Evolutionary conservation across 2,329 filamentous ascomycete genomes (phyloP).

Genomic region (Scedosporium boydii): DNA sequence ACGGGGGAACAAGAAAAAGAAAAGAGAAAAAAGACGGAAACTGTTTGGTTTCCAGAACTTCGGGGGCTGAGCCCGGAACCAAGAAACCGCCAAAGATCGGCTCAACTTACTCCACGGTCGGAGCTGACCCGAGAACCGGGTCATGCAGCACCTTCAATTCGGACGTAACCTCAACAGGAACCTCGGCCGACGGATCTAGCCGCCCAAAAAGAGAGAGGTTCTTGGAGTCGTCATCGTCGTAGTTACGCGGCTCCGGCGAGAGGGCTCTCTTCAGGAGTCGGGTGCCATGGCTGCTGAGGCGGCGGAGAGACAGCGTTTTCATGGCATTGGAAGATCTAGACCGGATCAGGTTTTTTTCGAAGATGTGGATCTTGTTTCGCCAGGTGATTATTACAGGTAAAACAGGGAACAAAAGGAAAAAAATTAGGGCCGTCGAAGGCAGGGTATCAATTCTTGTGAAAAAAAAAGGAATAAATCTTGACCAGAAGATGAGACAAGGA

Average conservation of each 20-base stretch:
- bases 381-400: not conserved
- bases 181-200: not conserved
- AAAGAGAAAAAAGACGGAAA: not conserved
- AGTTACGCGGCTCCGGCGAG: not conserved
- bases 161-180: not conserved
- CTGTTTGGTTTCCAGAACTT: not conserved
- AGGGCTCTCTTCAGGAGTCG: conserved; percentile 2
- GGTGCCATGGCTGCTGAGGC: not conserved
- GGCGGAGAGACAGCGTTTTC: not conserved
- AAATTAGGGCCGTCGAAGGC: not conserved
- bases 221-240: not conserved
- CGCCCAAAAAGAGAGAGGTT: not conserved
- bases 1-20: not conserved
- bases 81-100: not conserved
- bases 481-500: not conserved
- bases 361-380: not conserved
- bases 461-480: not conserved
- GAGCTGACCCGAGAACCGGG: not conserved
- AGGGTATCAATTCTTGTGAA: not conserved
- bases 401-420: not conserved
- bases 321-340: not conserved
- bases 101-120: conserved; percentile 3
- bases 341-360: not conserved
- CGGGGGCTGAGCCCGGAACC: too few species aligned
- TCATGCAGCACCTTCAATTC: conserved; percentile 2